phyloP scores from a whole-genome alignment of 306 rosid genomes.

The Argentina anserina region DNA sequence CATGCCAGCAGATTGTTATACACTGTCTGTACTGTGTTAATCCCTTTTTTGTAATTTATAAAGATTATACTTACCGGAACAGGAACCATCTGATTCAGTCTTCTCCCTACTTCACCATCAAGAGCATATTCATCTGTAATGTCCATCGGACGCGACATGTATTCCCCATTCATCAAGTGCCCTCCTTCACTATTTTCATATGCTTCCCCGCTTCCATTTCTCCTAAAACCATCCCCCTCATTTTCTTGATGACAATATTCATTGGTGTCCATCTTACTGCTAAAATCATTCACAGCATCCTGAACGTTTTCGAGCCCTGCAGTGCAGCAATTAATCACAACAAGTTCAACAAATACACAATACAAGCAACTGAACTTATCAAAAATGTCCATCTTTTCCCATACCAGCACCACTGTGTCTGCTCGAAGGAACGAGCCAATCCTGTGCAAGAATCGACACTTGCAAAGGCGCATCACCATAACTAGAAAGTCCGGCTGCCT shows the following conservation, averaged over 20 bases:
- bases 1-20: not conserved
- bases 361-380: not conserved
- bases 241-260: constrained; percentile 15
- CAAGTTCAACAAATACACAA: constrained; percentile 6
- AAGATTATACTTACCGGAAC: constrained; percentile 96
- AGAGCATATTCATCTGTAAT: constrained; percentile 72
- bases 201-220: constrained; percentile 16
- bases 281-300: constrained; percentile 28
- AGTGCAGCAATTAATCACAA: constrained; percentile 30
- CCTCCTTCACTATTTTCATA: constrained; percentile 34
- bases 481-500: constrained; percentile 40
- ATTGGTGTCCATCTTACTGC: constrained; percentile 27
- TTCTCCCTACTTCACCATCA: constrained; percentile 92
- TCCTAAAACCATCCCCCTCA: constrained; percentile 26
- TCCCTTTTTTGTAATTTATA: too few species aligned
- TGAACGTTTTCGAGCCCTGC: constrained; percentile 43
- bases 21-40: too few species aligned
- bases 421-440: constrained; percentile 58
- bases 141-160: constrained; percentile 44
- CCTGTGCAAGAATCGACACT: constrained; percentile 63
- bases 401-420: constrained; percentile 44
- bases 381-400: constrained; percentile 15
- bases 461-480: constrained; percentile 42
- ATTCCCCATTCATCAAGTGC: constrained; percentile 32
- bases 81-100: constrained; percentile 79